Percentiles rank a stretch among this genome's conserved stretches.
phyloP scores from a whole-genome alignment of 768 basidiomycete species.

The Sarcodon aspratus region DNA sequence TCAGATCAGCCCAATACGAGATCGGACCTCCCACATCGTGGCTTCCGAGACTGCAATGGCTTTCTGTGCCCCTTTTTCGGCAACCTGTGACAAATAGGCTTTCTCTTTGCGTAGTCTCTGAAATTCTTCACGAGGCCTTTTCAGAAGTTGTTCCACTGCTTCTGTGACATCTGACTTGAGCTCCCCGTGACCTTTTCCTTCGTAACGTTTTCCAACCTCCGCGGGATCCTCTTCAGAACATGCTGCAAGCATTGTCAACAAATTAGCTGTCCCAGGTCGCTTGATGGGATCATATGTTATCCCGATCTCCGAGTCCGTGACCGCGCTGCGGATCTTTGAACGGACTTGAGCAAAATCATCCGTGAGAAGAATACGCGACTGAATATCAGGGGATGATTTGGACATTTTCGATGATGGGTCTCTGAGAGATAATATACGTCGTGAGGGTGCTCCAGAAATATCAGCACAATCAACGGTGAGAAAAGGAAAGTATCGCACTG shows the following conservation, averaged over 20 bases:
- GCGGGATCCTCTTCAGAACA: constrained; percentile 40
- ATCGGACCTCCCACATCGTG: constrained; percentile 62
- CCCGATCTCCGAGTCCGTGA: constrained; percentile 71
- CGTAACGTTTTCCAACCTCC: constrained; percentile 38
- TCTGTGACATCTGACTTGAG: constrained; percentile 71
- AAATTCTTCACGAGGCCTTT: constrained; percentile 58
- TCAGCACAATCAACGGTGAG: background rate
- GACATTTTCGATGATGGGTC: constrained; percentile 91
- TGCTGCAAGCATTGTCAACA: constrained; percentile 70
- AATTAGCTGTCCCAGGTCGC: constrained; percentile 80
- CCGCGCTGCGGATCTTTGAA: constrained; percentile 66
- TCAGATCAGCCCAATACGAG: constrained; percentile 44
- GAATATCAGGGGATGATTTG: constrained; percentile 71
- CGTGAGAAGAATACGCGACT: constrained; percentile 81
- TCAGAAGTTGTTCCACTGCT: constrained; percentile 58
- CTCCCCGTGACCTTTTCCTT: constrained; percentile 43
- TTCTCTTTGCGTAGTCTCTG: constrained; percentile 47
- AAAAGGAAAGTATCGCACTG: constrained; percentile 39
- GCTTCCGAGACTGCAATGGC: constrained; percentile 49
- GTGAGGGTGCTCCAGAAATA: constrained; percentile 49
- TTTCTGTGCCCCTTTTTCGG: constrained; percentile 46
- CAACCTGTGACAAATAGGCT: constrained; percentile 50
- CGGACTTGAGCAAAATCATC: constrained; percentile 52
- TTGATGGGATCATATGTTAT: constrained; percentile 71
- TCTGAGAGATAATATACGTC: constrained; percentile 76